Percentiles rank a stretch among this genome's conserved stretches.
Conservation (phyloP, 2,329 filamentous ascomycete species). For the Scedosporium dehoogii region DNA sequence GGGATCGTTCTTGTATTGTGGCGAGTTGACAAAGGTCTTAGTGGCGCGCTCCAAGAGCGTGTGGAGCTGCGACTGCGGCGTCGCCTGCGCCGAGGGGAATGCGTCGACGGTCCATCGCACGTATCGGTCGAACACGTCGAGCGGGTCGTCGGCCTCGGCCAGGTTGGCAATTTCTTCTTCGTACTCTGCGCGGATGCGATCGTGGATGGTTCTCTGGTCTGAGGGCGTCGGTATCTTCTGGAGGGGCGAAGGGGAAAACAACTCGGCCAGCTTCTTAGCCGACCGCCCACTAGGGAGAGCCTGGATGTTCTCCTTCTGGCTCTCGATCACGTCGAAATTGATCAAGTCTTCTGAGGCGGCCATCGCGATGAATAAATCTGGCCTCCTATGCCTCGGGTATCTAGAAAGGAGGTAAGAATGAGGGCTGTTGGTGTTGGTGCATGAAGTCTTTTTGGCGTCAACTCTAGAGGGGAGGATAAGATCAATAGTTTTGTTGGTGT, state of each 20-base stretch:
- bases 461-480: not conserved
- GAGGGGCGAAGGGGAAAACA: conserved; percentile 60
- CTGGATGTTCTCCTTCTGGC: conserved; percentile 97
- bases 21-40: conserved; percentile 72
- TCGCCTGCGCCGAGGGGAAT: conserved; percentile 89
- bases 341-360: conserved; percentile 43
- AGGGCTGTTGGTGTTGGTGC: not conserved
- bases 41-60: conserved; percentile 87
- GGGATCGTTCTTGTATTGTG: conserved; percentile 91
- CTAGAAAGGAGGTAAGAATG: not conserved
- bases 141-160: conserved; percentile 83
- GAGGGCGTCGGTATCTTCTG: conserved; percentile 53
- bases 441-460: not conserved
- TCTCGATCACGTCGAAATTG: conserved; percentile 87
- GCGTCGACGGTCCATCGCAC: conserved; percentile 94
- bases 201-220: conserved; percentile 67
- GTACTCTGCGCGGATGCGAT: conserved; percentile 70
- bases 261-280: conserved; percentile 75
- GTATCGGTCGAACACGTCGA: conserved; percentile 93
- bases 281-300: conserved; percentile 79
- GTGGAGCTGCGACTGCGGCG: conserved; percentile 80
- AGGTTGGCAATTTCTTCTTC: conserved; percentile 73
- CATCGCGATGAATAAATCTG: conserved; percentile 26
- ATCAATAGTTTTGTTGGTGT: not conserved
- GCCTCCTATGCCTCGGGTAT: conserved; percentile 3